Conservation (phyloP, 1,284 basidiomycete species). For the Mycocalia duriaeana region DNA sequence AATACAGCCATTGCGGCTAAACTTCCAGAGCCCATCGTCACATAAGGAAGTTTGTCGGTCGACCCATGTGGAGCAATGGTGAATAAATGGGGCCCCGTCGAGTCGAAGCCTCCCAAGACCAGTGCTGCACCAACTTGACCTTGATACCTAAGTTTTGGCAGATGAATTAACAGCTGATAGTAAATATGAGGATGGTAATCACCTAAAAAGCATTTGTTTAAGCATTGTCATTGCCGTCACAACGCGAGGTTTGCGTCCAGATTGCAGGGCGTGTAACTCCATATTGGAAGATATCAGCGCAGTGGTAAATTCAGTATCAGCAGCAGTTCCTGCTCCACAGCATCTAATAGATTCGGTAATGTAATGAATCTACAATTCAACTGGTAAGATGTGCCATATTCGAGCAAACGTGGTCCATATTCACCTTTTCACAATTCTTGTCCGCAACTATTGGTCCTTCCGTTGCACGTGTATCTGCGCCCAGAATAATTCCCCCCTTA, state of each 20-base stretch:
- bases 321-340: constrained; percentile 97
- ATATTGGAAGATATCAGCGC: constrained; percentile 92
- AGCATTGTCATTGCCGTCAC: constrained; percentile 99
- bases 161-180: no score
- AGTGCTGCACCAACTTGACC: constrained; percentile 94
- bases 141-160: constrained; percentile 83
- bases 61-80: constrained; percentile 96
- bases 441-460: constrained; percentile 95
- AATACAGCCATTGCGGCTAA: constrained; percentile 99
- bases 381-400: background rate
- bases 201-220: constrained; percentile 61
- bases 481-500: constrained; percentile 89
- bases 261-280: constrained; percentile 81
- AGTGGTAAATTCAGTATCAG: constrained; percentile 95
- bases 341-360: constrained; percentile 93
- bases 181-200: background rate
- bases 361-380: constrained; percentile 81
- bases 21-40: constrained; percentile 97
- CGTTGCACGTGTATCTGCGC: constrained; percentile 95
- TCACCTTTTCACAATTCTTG: constrained; percentile 99
- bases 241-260: constrained; percentile 83
- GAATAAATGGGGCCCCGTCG: constrained; percentile 91
- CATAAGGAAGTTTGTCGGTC: constrained; percentile 97
- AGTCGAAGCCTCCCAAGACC: constrained; percentile 94
- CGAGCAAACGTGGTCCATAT: constrained; percentile 10